Evolutionary conservation across 140 eudicot genomes (phyloP).

Genomic region (Erigeron philadelphicus): DNA sequence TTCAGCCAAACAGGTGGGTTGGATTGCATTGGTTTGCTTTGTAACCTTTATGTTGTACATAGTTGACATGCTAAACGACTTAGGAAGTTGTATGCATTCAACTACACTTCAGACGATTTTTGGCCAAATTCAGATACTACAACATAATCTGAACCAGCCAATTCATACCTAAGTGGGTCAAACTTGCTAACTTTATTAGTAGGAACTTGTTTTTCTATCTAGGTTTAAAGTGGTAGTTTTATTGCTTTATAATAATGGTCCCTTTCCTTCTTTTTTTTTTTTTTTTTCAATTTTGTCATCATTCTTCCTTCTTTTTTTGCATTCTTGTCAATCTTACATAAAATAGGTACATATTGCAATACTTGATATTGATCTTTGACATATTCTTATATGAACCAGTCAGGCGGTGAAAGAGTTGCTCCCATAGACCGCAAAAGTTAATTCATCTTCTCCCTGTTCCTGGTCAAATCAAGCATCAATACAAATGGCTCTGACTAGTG

Average conservation of each 20-base stretch:
- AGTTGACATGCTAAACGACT: neutral
- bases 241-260: too few relatives aligned
- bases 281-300: too few relatives aligned
- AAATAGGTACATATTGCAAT: slow-evolving; percentile 2
- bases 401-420: slow-evolving; percentile 66
- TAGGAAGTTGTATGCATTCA: neutral
- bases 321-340: neutral
- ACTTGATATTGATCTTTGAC: slow-evolving; percentile 11
- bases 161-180: neutral
- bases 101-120: neutral
- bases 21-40: too few relatives aligned
- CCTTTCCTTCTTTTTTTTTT: too few relatives aligned
- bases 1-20: too few relatives aligned
- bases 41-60: neutral
- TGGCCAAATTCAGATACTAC: neutral
- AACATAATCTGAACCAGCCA: neutral
- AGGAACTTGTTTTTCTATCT: slow-evolving; percentile 2
- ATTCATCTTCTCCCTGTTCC: slow-evolving; percentile 71
- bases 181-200: neutral
- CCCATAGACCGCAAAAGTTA: slow-evolving; percentile 77
- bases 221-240: neutral
- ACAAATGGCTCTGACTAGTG: slow-evolving; percentile 70
- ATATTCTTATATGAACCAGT: slow-evolving; percentile 32
- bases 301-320: too few relatives aligned
- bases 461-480: slow-evolving; percentile 53